A percentile compares a stretch with the other conserved stretches of the same genome.
These are phyloP conservation scores for Phialophora macrospora DNA, from an alignment of 2,329 filamentous ascomycete species.

Conservation along the genomic window DNA sequence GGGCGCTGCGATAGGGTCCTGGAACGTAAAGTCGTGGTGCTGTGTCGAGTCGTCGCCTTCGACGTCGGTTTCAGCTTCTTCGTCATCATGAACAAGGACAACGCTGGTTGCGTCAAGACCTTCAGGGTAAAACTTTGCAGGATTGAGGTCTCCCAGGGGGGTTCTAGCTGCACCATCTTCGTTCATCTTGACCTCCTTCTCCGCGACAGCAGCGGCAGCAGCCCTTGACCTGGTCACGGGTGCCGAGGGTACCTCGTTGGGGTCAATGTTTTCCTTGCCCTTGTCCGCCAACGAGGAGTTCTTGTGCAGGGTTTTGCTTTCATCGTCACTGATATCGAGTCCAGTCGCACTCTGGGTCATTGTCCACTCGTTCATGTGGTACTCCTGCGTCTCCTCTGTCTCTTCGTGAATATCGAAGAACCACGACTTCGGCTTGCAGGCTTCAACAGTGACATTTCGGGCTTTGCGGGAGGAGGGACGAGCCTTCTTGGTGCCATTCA, in stretches of 20 bases:
- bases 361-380: conserved; percentile 64
- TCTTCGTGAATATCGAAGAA: conserved; percentile 96
- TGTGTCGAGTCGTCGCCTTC: conserved; percentile 46
- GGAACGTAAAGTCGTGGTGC: conserved; percentile 29
- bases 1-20: conserved; percentile 10
- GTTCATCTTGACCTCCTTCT: conserved; percentile 49
- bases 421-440: conserved; percentile 68
- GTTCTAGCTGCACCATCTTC: conserved; percentile 69
- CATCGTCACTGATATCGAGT: conserved; percentile 88
- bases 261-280: conserved; percentile 94
- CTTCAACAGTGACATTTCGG: conserved; percentile 55
- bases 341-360: conserved; percentile 84
- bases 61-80: conserved; percentile 34
- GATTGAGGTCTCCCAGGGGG: conserved; percentile 70
- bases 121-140: conserved; percentile 69
- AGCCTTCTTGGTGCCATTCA: conserved; percentile 63
- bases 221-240: conserved; percentile 64
- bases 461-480: conserved; percentile 44
- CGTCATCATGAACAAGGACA: conserved; percentile 67
- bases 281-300: conserved; percentile 50
- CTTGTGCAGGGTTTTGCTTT: conserved; percentile 55
- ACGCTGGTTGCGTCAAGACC: conserved; percentile 68
- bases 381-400: conserved; percentile 84
- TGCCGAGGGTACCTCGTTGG: conserved; percentile 55
- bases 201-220: conserved; percentile 37